Conservation (phyloP, 805 yeast species). For the Candida coquimbonensis region DNA sequence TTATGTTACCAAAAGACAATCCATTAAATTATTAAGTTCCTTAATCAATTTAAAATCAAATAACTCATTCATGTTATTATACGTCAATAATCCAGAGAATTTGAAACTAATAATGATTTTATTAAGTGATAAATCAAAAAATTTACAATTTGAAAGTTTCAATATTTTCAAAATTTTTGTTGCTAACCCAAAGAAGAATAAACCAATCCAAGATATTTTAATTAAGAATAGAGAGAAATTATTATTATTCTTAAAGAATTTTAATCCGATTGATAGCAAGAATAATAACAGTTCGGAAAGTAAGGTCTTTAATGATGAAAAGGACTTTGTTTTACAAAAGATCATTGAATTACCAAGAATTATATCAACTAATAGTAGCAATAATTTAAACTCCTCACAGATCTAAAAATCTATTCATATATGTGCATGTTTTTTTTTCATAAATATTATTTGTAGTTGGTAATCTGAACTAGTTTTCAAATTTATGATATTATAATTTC, state of each 20-base stretch:
- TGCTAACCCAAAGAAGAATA: constrained; percentile 91
- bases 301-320: constrained; percentile 60
- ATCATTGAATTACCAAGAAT: constrained; percentile 67
- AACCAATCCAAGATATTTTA: constrained; percentile 71
- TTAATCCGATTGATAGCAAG: constrained; percentile 42
- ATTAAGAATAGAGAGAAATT: constrained; percentile 78
- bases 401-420: too few relatives aligned
- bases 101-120: constrained; percentile 81
- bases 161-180: constrained; percentile 90
- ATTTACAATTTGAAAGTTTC: constrained; percentile 85
- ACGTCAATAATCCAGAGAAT: constrained; percentile 76
- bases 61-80: constrained; percentile 63
- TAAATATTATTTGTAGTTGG: too few relatives aligned
- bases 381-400: background rate
- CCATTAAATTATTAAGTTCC: constrained; percentile 67
- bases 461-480: too few relatives aligned
- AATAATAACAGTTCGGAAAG: constrained; percentile 45
- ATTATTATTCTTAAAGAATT: constrained; percentile 57
- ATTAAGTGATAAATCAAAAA: constrained; percentile 81
- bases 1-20: constrained; percentile 90
- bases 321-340: constrained; percentile 69
- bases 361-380: constrained; percentile 20
- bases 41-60: constrained; percentile 67
- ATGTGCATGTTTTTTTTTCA: background rate
- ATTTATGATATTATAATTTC: too few relatives aligned